Conservation (phyloP, 495 filamentous ascomycete genomes). For the Penicillium manginii region DNA sequence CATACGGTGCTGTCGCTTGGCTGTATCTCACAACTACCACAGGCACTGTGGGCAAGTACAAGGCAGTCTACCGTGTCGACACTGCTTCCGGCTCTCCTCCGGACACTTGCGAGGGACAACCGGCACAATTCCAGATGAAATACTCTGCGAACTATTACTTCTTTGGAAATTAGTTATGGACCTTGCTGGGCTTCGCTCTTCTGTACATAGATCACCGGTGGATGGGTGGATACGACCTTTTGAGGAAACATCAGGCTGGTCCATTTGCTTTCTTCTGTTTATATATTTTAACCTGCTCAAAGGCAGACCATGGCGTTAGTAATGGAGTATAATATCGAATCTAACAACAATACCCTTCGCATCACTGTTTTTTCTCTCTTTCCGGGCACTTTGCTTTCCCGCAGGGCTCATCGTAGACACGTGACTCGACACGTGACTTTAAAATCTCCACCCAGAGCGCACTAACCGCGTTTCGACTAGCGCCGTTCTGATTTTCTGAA, state of each 20-base stretch:
- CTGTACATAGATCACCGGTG: conserved; percentile 10
- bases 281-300: conserved; percentile 3
- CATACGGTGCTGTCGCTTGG: conserved; percentile 65
- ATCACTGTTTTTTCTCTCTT: not conserved
- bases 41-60: conserved; percentile 62
- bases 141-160: conserved; percentile 82
- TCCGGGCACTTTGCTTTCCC: not conserved
- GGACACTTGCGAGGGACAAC: conserved; percentile 69
- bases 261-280: conserved; percentile 6
- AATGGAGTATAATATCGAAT: conserved; percentile 11
- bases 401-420: conserved; percentile 32
- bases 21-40: conserved; percentile 52
- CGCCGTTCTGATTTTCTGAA: conserved; percentile 51
- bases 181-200: conserved; percentile 4
- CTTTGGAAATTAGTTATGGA: conserved; percentile 42
- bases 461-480: conserved; percentile 39
- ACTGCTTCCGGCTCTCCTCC: conserved; percentile 85
- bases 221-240: conserved; percentile 3
- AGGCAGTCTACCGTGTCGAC: conserved; percentile 81
- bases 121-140: conserved; percentile 65
- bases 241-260: conserved; percentile 11
- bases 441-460: conserved; percentile 9
- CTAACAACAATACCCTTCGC: not conserved
- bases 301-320: conserved; percentile 6
- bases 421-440: conserved; percentile 33